Base-by-base conservation (phyloP, 176 grass and related monocot species). In the Dactylis glomerata region DNA sequence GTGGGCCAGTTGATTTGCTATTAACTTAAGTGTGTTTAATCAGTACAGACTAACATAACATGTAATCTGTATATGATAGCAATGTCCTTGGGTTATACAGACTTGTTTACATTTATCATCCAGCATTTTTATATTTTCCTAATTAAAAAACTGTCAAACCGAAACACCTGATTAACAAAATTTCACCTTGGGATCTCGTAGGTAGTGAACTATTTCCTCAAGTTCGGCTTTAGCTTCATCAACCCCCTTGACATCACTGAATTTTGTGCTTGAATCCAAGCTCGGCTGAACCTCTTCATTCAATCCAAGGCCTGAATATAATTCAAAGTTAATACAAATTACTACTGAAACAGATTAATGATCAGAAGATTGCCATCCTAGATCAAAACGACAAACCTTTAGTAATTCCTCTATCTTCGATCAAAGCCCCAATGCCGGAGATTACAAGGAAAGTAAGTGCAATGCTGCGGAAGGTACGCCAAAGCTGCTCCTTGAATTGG, bases 191-290 rank as follows among this genome's bases (percentile, higher is more conserved):
- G 96, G 96, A 89, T 95, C 96, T 81, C 93, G 93, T 54, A 98
- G 86, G 78, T 98, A 98, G 85, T 98, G 96, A 85, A 98, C 91
- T 87, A 98, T 98, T 88, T 98, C 96, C 87, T 98, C 93, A 56
- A 98, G 91, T 88, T 98, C 96, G 87, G 85, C 85, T 95, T 98
- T 98, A 44, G 93, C 96, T 82, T 98, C 96, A 69, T 95, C 96
- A 68, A 98, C 91, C 38, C 93, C 96, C 83, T 98, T 98, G 41
- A 98, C 96, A 89, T 98, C 93, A 87, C 87, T 93, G 77, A 98
- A 98, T 79, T 92, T 98, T 73, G 93, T 98, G 32, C 8, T 89
- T 8, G 96, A 98, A 46, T 93, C 89, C 87, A 95, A 73, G 80
- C 76, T 98, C 19, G 96, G 96, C 36, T 93, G 96, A 73, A 98